Percentiles rank a stretch among this genome's conserved stretches.
These are phyloP conservation scores for Paspalum vaginatum DNA, from an alignment of 176 grass and related monocot species.

Conservation along the genomic window DNA sequence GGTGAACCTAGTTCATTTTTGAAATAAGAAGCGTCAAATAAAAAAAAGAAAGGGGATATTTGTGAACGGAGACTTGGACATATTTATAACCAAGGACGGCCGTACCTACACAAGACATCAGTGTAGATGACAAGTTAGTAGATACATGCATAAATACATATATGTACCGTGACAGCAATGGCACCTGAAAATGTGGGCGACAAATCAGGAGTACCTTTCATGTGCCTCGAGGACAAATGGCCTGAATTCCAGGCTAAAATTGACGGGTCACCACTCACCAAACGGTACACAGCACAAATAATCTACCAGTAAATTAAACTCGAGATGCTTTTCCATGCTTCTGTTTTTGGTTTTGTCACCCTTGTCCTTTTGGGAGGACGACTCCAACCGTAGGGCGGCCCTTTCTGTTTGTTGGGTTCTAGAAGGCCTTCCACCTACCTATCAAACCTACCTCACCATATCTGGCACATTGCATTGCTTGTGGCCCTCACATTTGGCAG, in stretches of 20 bases:
- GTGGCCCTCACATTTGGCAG: slow-evolving; percentile 39
- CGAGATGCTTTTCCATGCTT: slow-evolving; percentile 23
- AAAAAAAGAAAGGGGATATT: no score
- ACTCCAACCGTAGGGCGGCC: slow-evolving; percentile 25
- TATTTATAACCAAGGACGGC: neutral
- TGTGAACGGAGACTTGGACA: no score
- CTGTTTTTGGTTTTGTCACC: slow-evolving; percentile 31
- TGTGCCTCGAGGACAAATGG: slow-evolving; percentile 26
- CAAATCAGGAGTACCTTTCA: slow-evolving; percentile 28
- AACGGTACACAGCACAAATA: slow-evolving; percentile 43
- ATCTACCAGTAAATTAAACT: slow-evolving; percentile 18
- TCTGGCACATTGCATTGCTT: slow-evolving; percentile 28
- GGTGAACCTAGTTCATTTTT: no score
- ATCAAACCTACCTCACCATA: slow-evolving; percentile 33
- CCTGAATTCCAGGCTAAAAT: slow-evolving; percentile 23
- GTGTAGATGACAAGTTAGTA: neutral
- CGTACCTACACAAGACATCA: neutral
- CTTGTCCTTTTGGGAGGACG: slow-evolving; percentile 5
- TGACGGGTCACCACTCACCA: slow-evolving; percentile 48
- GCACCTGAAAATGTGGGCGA: slow-evolving; percentile 22
- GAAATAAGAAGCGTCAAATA: no score
- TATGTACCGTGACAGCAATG: neutral
- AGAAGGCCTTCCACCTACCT: slow-evolving; percentile 50
- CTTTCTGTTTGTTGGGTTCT: slow-evolving; percentile 55
- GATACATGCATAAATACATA: neutral